Conservation (phyloP, 305 asterid genomes). For the Fraxinus sp. region DNA sequence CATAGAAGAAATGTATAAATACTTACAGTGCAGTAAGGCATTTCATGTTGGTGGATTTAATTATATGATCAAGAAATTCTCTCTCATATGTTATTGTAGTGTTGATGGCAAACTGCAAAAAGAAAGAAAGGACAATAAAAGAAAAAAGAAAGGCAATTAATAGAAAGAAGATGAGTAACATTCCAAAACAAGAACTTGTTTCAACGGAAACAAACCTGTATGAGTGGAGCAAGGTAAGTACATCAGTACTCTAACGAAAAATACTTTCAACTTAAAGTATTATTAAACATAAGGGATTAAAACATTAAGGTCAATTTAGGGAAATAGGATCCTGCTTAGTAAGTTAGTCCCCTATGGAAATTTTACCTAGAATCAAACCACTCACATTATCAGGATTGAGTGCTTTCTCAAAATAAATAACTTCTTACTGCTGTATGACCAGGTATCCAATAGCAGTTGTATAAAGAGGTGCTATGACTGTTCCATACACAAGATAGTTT, state of each 20-base stretch:
- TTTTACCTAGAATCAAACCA: neutral
- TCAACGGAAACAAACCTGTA: neutral
- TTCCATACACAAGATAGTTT: neutral
- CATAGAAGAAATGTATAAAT: no score
- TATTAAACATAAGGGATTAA: neutral
- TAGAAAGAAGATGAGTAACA: neutral
- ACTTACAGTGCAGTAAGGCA: no score
- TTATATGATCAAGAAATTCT: constrained; percentile 85
- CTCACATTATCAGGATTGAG: neutral
- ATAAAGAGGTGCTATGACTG: neutral
- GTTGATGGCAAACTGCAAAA: constrained; percentile 59
- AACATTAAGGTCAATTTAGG: neutral
- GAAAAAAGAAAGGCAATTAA: neutral
- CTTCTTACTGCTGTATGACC: neutral
- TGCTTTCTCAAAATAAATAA: neutral
- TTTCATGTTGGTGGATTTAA: no score
- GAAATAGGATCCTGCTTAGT: neutral
- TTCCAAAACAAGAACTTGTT: neutral
- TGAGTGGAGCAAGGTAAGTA: neutral
- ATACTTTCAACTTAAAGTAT: neutral
- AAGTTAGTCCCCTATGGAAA: neutral
- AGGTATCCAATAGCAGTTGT: neutral
- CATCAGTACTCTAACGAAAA: neutral
- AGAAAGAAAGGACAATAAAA: neutral
- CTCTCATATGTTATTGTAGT: constrained; percentile 81